A percentile compares a stretch with the other conserved stretches of the same genome.
Conservation (phyloP, 805 yeast genomes). For the Kregervanrija pseudodelftensis region DNA sequence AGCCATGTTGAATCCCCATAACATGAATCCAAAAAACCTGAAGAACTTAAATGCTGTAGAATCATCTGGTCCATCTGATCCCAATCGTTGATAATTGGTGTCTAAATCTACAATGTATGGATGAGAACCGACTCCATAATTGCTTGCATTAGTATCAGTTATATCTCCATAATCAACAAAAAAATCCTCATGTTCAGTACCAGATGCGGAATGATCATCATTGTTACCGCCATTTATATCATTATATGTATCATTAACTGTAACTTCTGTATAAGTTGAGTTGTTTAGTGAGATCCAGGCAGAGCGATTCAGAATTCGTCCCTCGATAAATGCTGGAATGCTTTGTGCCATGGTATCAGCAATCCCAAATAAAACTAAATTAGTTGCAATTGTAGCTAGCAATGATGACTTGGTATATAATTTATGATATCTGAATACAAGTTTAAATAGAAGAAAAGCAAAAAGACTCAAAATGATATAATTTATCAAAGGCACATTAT, state of each 20-base stretch:
- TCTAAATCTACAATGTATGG: constrained; percentile 5
- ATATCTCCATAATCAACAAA: constrained; percentile 31
- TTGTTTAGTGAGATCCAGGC: not conserved
- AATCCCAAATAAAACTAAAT: constrained; percentile 76
- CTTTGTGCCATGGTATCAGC: constrained; percentile 89
- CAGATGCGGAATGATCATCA: not conserved
- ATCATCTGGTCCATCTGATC: not conserved
- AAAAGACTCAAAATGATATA: constrained; percentile 44
- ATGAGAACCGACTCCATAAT: constrained; percentile 2
- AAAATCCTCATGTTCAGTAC: constrained; percentile 13
- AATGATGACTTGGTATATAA: constrained; percentile 60
- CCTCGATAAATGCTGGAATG: constrained; percentile 30
- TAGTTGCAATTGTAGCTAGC: constrained; percentile 74
- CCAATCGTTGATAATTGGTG: not conserved
- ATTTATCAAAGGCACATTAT: constrained; percentile 51
- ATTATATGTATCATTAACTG: not conserved
- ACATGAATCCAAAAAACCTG: constrained; percentile 70
- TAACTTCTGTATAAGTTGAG: constrained; percentile 1
- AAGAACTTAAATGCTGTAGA: constrained; percentile 46
- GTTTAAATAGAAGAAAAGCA: constrained; percentile 40
- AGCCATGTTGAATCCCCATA: constrained; percentile 83
- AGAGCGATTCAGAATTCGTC: not conserved
- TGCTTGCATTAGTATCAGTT: not conserved
- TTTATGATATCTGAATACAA: constrained; percentile 51
- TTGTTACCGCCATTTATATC: not conserved